A percentile compares a stretch with the other conserved stretches of the same genome.
Evolutionary conservation across 495 filamentous ascomycete genomes (phyloP).

Genomic region (Tuber indicum): DNA sequence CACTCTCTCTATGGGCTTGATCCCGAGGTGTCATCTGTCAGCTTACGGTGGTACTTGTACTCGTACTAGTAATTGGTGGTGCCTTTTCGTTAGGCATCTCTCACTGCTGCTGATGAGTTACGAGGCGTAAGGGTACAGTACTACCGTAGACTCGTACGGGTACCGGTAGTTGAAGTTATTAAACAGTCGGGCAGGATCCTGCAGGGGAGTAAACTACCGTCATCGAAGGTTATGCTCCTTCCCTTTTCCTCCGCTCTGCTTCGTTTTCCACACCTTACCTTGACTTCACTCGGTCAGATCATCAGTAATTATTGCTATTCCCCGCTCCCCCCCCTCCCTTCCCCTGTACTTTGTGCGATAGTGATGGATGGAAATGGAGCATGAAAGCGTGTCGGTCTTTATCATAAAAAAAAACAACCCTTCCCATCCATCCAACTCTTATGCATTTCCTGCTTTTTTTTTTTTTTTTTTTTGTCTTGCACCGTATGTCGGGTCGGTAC

Average conservation of each 20-base stretch:
- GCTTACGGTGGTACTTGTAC: background rate
- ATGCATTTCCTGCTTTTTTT: slow-evolving; percentile 25
- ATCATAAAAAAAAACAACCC: background rate
- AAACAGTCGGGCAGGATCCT: background rate
- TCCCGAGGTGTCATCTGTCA: background rate
- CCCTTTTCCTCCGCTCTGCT: background rate
- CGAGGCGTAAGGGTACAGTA: background rate
- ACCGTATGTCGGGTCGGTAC: slow-evolving; percentile 16
- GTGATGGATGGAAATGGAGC: background rate
- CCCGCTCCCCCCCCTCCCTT: background rate
- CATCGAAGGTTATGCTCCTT: background rate
- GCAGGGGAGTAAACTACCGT: background rate
- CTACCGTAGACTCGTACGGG: background rate
- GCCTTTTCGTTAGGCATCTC: background rate
- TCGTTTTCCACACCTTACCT: background rate
- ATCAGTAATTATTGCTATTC: background rate
- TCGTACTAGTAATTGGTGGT: background rate
- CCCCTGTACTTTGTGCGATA: background rate
- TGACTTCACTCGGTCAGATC: background rate
- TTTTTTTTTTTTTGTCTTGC: slow-evolving; percentile 10
- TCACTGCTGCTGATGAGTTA: background rate
- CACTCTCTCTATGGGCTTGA: background rate
- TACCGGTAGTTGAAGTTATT: slow-evolving; percentile 1
- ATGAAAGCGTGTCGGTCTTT: background rate
- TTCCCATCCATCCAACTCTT: slow-evolving; percentile 21